phyloP scores from a whole-genome alignment of 1,284 basidiomycete genomes.

The Athelia sp. region DNA sequence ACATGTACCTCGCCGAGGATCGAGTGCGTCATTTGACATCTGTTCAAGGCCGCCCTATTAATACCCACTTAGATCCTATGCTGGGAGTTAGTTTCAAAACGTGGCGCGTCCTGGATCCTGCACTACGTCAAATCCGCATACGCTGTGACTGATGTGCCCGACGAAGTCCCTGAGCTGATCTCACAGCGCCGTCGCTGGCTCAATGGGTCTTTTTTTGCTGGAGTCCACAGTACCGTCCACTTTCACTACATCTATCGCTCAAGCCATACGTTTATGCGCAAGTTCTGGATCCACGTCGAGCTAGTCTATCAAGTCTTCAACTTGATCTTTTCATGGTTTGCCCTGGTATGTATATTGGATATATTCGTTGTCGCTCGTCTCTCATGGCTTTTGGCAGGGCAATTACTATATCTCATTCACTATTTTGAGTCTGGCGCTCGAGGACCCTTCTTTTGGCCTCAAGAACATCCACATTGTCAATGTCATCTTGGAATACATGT shows the following conservation, averaged over 20 bases:
- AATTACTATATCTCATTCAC: constrained; percentile 89
- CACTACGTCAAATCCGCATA: constrained; percentile 94
- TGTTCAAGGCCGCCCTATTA: neutral
- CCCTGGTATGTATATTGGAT: constrained; percentile 49
- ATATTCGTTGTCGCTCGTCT: neutral
- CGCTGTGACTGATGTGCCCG: constrained; percentile 89
- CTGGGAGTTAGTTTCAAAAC: constrained; percentile 92
- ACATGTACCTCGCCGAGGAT: constrained; percentile 95
- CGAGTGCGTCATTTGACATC: constrained; percentile 43
- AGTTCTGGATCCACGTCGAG: constrained; percentile 94
- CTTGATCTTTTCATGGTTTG: constrained; percentile 90
- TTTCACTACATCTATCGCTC: constrained; percentile 93
- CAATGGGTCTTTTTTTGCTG: constrained; percentile 97
- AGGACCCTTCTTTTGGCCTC: constrained; percentile 53
- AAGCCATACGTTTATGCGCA: constrained; percentile 78
- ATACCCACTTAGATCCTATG: constrained; percentile 64
- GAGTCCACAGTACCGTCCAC: constrained; percentile 84
- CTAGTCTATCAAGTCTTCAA: constrained; percentile 90
- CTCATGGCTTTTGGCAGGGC: constrained; percentile 40
- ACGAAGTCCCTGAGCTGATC: constrained; percentile 85
- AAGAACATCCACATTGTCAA: constrained; percentile 71
- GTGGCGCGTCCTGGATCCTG: constrained; percentile 81
- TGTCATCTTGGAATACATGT: constrained; percentile 78
- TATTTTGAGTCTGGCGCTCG: constrained; percentile 71
- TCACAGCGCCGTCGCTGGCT: constrained; percentile 93